phyloP scores from a whole-genome alignment of 2,329 filamentous ascomycete species.

The Fusarium nanum region DNA sequence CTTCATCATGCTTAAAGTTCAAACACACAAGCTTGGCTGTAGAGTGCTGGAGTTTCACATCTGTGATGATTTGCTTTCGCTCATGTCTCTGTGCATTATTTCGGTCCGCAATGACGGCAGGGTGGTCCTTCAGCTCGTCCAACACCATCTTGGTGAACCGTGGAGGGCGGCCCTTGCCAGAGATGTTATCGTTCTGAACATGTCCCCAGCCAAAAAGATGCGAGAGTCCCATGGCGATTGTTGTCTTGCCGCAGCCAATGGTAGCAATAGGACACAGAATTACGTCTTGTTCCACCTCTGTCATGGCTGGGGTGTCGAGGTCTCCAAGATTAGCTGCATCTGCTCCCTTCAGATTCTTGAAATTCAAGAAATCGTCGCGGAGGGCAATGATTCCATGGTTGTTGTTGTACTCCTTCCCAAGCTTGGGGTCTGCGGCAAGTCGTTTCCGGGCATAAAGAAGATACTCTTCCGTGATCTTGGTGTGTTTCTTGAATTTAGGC shows the following conservation, averaged over 20 bases:
- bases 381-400: constrained; percentile 97
- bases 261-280: constrained; percentile 92
- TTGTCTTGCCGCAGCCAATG: constrained; percentile 97
- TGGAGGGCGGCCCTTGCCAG: constrained; percentile 79
- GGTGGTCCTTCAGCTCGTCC: constrained; percentile 70
- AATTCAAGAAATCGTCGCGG: constrained; percentile 86
- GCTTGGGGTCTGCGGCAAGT: constrained; percentile 73
- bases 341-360: constrained; percentile 85
- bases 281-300: constrained; percentile 73
- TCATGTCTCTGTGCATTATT: constrained; percentile 94
- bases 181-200: constrained; percentile 96
- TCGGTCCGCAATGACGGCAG: constrained; percentile 88
- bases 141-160: constrained; percentile 80
- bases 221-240: constrained; percentile 81
- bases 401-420: constrained; percentile 78
- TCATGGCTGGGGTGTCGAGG: constrained; percentile 57
- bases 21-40: constrained; percentile 82
- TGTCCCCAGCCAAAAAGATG: constrained; percentile 93
- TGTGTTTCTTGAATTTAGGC: constrained; percentile 86
- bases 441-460: constrained; percentile 81
- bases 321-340: constrained; percentile 86
- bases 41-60: constrained; percentile 72
- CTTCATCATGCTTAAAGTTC: constrained; percentile 87
- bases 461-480: constrained; percentile 91
- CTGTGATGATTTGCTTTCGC: constrained; percentile 85